These are phyloP conservation scores for Flaveria floridana DNA, from an alignment of 140 eudicot species.

Conservation along the genomic window DNA sequence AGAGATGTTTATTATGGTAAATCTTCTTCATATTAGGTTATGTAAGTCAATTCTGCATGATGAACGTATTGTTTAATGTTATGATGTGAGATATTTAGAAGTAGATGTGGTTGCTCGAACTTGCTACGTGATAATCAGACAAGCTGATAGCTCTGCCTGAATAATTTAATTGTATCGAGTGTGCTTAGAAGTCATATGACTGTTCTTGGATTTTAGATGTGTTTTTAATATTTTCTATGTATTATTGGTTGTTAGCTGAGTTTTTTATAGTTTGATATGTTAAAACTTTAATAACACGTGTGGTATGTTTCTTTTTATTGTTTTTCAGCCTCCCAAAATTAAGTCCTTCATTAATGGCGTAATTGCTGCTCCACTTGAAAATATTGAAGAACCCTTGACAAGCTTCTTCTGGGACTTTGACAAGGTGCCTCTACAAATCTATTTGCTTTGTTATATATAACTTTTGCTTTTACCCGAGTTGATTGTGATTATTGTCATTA, in stretches of 20 bases:
- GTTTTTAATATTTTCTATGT: background rate
- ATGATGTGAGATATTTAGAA: background rate
- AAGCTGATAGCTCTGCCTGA: background rate
- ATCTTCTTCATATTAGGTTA: constrained; percentile 3
- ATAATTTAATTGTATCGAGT: background rate
- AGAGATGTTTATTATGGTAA: background rate
- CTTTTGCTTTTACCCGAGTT: constrained; percentile 15
- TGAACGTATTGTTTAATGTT: background rate
- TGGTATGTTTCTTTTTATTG: constrained; percentile 17
- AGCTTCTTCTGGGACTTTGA: constrained; percentile 93
- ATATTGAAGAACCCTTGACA: constrained; percentile 68
- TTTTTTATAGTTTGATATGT: background rate
- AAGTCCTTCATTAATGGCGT: constrained; percentile 72
- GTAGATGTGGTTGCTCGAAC: constrained; percentile 3
- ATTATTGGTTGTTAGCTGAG: constrained; percentile 14
- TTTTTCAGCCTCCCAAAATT: constrained; percentile 83
- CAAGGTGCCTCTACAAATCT: constrained; percentile 52
- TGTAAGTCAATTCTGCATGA: constrained; percentile 6
- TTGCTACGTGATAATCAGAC: background rate
- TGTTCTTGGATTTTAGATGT: constrained; percentile 9
- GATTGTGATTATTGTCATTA: constrained; percentile 28
- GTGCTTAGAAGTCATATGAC: constrained; percentile 5
- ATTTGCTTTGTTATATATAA: constrained; percentile 5
- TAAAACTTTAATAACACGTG: constrained; percentile 18
- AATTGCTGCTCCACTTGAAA: constrained; percentile 69